These are phyloP conservation scores for Verticillium alfalfae DNA, from an alignment of 2,329 filamentous ascomycete species.

Conservation along the genomic window DNA sequence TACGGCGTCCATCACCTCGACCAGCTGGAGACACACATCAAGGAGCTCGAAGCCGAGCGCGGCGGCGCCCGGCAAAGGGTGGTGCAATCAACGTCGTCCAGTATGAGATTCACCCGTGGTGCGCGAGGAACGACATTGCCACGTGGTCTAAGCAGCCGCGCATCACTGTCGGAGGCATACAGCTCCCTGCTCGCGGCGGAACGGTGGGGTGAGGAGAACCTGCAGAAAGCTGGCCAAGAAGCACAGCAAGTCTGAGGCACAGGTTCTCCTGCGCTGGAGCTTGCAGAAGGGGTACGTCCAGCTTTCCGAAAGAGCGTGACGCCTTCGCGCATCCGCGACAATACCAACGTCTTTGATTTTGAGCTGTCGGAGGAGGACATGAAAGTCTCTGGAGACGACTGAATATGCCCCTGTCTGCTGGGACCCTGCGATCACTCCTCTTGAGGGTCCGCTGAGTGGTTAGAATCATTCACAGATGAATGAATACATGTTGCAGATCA, in stretches of 20 bases:
- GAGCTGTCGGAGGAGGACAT: conserved; percentile 49
- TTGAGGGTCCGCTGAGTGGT: conserved; percentile 24
- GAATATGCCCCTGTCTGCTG: conserved; percentile 51
- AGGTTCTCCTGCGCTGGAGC: conserved; percentile 76
- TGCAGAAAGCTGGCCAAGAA: conserved; percentile 63
- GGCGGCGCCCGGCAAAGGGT: conserved; percentile 58
- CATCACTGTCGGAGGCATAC: conserved; percentile 60
- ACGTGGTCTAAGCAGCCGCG: conserved; percentile 65
- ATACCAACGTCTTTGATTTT: conserved; percentile 51
- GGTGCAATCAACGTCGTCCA: conserved; percentile 79
- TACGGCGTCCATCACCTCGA: conserved; percentile 59
- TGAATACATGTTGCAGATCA: not conserved
- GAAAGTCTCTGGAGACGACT: conserved; percentile 37
- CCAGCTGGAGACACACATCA: conserved; percentile 53
- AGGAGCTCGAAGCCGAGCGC: conserved; percentile 55
- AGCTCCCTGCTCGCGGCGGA: conserved; percentile 58
- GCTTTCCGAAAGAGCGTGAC: conserved; percentile 74
- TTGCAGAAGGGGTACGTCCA: conserved; percentile 73
- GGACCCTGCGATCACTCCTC: conserved; percentile 46
- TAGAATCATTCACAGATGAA: not conserved
- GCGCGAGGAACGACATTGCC: conserved; percentile 71
- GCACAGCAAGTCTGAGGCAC: conserved; percentile 67
- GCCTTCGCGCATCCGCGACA: conserved; percentile 60
- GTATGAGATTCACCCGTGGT: conserved; percentile 88
- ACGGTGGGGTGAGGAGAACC: conserved; percentile 62